Base-by-base conservation (phyloP, 805 yeast species). In the Ogataea saltuana region DNA sequence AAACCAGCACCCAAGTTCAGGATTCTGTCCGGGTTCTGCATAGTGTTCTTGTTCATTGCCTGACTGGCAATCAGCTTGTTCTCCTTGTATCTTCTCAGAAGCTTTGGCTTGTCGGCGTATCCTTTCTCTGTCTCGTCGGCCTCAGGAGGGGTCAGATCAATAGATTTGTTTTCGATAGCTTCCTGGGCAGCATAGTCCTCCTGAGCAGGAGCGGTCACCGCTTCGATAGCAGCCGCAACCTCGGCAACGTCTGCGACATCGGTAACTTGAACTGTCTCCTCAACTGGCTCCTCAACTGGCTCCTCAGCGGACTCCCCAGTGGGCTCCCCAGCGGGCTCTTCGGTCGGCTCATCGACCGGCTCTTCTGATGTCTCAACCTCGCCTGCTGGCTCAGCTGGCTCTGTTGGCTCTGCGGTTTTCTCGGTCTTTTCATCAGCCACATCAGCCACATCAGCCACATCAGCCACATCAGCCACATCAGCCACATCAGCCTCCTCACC, bases 1-100 rank as follows among this genome's bases (percentile, higher is more conserved):
- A 77, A 67, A 15, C 82, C 82, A 33, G 75, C 71, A 42, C 83
- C 83, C 48, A 78, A 64, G 51, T 75, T 73, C 49, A 77, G 60
- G 18, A 70, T 59, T 59, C 74, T 68, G 49, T 73, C 70, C 2
- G 78, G 76, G 53, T 75, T 78, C 44, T 71, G 75, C 46, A 76
- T 64, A 28, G 57, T 54, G 32, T 59, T 63, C 27, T 69, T 69
- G 32, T 72, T 61, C 53, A 72, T 63, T 7, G 80, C 70, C 39
- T 68, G 69, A 40, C 64, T 58, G n/a, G 80, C 79, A 19, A 75
- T 65, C 3, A 67, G 56, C 50, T 73, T 75, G 55, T 76, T 70
- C 42, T 71, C 80, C 48, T 71, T 63, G 64, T 77, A 78, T 38
- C 74, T 67, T 46, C 60, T 60, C 49, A 75, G 64, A 59, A 78